These are phyloP conservation scores for Arthroderma uncinatum DNA, from an alignment of 2,329 filamentous ascomycete species.

Conservation along the genomic window DNA sequence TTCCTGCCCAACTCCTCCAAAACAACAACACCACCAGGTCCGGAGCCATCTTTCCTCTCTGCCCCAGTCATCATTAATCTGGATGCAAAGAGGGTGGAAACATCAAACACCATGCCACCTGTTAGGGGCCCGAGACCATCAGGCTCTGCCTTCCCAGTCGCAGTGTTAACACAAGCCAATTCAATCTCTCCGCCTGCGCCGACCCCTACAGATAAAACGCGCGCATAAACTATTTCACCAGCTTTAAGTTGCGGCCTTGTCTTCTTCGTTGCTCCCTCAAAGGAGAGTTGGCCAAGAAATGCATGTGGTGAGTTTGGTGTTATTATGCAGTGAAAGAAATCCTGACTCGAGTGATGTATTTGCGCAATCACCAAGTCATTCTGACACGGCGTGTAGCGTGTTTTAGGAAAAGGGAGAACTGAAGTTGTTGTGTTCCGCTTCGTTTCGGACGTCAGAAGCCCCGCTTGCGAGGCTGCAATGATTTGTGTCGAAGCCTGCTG, in stretches of 20 bases:
- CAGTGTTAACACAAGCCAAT: constrained; percentile 74
- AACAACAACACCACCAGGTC: constrained; percentile 57
- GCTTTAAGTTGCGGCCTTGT: constrained; percentile 65
- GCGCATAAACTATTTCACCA: constrained; percentile 79
- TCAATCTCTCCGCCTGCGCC: constrained; percentile 80
- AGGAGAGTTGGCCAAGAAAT: constrained; percentile 74
- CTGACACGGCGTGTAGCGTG: constrained; percentile 64
- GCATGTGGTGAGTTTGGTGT: constrained; percentile 53
- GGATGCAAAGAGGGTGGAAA: constrained; percentile 73
- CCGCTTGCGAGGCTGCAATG: constrained; percentile 28
- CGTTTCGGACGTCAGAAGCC: constrained; percentile 27
- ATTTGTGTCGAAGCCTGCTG: constrained; percentile 47
- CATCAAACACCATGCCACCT: constrained; percentile 74
- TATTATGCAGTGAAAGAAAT: constrained; percentile 70
- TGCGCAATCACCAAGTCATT: constrained; percentile 84
- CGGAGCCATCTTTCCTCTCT: constrained; percentile 19
- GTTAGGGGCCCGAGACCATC: constrained; percentile 76
- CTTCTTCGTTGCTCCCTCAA: constrained; percentile 86
- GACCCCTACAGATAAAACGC: constrained; percentile 64
- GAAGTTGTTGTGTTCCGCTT: constrained; percentile 30
- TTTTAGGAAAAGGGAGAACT: constrained; percentile 28
- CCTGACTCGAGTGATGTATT: constrained; percentile 61
- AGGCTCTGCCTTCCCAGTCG: constrained; percentile 75
- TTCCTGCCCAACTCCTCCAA: constrained; percentile 73
- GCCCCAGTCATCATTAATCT: constrained; percentile 50